Percentiles rank a stretch among this genome's conserved stretches.
Conservation (phyloP, 129 eudicot genomes). For the Saussurea involucrata region DNA sequence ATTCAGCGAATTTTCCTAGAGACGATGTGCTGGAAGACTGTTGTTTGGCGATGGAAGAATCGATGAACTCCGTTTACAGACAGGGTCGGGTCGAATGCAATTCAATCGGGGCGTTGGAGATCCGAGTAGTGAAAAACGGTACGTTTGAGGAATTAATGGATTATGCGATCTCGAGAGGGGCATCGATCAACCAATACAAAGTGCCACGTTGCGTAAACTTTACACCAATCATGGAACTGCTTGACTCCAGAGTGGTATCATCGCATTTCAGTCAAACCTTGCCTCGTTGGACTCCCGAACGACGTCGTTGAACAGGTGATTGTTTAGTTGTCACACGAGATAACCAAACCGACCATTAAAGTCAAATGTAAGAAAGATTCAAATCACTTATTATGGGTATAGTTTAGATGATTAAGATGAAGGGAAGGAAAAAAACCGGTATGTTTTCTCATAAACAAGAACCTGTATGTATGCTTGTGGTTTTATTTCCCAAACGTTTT, state of each 20-base stretch:
- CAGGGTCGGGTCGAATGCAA: slow-evolving; percentile 87
- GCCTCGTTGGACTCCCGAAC: slow-evolving; percentile 85
- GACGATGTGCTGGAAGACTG: slow-evolving; percentile 49
- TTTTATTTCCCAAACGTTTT: slow-evolving; percentile 13
- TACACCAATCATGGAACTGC: slow-evolving; percentile 84
- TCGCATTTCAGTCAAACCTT: slow-evolving; percentile 69
- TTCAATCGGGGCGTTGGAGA: slow-evolving; percentile 87
- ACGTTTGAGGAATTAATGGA: slow-evolving; percentile 94
- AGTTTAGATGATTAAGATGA: slow-evolving; percentile 33
- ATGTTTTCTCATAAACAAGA: slow-evolving; percentile 27
- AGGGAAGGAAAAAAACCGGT: slow-evolving; percentile 19
- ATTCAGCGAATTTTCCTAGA: slow-evolving; percentile 36
- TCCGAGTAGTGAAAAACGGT: slow-evolving; percentile 79
- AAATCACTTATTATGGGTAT: slow-evolving; percentile 21
- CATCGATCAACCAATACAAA: slow-evolving; percentile 88
- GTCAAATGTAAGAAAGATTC: slow-evolving; percentile 50
- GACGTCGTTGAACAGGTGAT: slow-evolving; percentile 65
- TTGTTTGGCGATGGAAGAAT: slow-evolving; percentile 80
- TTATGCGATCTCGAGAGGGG: slow-evolving; percentile 89
- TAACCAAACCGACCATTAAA: slow-evolving; percentile 28
- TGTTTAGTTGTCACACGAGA: slow-evolving; percentile 28
- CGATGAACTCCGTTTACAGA: slow-evolving; percentile 79
- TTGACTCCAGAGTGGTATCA: slow-evolving; percentile 90
- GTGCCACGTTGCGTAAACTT: slow-evolving; percentile 90
- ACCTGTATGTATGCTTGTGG: slow-evolving; percentile 26